Conservation (phyloP, 2,329 filamentous ascomycete genomes). For the Colletotrichum spinosum region DNA sequence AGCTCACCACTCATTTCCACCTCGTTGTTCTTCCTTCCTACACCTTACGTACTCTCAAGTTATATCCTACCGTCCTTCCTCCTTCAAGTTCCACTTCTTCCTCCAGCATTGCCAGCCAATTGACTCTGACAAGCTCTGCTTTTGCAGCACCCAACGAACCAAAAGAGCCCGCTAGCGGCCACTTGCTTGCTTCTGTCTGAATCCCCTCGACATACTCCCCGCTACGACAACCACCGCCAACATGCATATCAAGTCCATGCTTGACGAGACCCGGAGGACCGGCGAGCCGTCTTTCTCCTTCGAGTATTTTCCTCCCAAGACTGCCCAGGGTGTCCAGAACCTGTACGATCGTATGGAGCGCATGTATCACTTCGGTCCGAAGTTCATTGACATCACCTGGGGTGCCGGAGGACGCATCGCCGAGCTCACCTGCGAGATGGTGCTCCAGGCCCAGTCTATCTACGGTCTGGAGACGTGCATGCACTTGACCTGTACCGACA, state of each 20-base stretch:
- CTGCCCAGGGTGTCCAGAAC: conserved; percentile 96
- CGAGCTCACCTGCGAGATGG: conserved; percentile 96
- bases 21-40: neutral
- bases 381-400: conserved; percentile 99
- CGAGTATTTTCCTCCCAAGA: conserved; percentile 99
- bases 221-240: conserved; percentile 44
- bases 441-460: conserved; percentile 92
- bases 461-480: conserved; percentile 98
- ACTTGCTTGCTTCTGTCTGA: conserved; percentile 8
- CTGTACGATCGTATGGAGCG: conserved; percentile 99
- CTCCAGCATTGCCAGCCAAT: conserved; percentile 8
- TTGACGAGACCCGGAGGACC: conserved; percentile 82
- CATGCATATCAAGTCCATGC: conserved; percentile 97
- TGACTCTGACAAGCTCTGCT: conserved; percentile 17
- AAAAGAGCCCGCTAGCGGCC: conserved; percentile 26
- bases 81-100: neutral
- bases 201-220: neutral
- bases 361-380: conserved; percentile 93
- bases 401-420: conserved; percentile 93
- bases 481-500: conserved; percentile 98
- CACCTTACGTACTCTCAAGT: conserved; percentile 11
- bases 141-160: conserved; percentile 19
- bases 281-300: conserved; percentile 94
- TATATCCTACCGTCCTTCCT: neutral
- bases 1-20: neutral